phyloP scores from a whole-genome alignment of 2,329 filamentous ascomycete species.

The Trichoderma pleuroti region DNA sequence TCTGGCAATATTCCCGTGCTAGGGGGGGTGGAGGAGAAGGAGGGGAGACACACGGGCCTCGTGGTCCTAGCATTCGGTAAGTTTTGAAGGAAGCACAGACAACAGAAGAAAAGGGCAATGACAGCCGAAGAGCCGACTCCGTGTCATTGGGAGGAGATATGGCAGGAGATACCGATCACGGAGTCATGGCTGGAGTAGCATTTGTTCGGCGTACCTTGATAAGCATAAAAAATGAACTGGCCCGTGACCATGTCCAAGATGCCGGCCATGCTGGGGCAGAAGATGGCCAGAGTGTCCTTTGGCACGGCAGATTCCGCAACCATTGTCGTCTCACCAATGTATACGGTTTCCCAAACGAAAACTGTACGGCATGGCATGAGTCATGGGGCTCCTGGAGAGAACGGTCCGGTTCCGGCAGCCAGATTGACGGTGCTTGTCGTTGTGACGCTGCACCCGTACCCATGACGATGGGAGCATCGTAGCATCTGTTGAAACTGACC shows the following conservation, averaged over 20 bases:
- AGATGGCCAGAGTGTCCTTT: neutral
- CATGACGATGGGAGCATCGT: neutral
- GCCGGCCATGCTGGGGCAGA: neutral
- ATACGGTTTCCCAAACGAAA: neutral
- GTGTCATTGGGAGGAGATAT: neutral
- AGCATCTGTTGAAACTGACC: neutral
- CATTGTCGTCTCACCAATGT: neutral
- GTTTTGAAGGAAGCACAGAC: constrained; percentile 5
- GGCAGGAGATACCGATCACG: neutral
- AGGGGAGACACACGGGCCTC: constrained; percentile 10
- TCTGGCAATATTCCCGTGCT: neutral
- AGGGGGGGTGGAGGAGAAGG: neutral
- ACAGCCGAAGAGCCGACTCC: neutral
- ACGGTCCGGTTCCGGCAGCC: neutral
- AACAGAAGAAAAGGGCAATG: neutral
- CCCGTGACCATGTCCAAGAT: neutral
- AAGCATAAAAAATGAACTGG: neutral
- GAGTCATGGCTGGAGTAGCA: neutral
- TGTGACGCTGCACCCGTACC: neutral
- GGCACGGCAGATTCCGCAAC: neutral
- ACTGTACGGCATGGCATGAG: neutral
- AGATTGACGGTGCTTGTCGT: neutral
- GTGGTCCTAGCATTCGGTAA: constrained; percentile 16
- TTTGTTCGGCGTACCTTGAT: neutral
- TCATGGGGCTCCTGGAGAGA: neutral